phyloP scores from a whole-genome alignment of 2,329 filamentous ascomycete genomes.

The Microdochium trichocladiopsis region DNA sequence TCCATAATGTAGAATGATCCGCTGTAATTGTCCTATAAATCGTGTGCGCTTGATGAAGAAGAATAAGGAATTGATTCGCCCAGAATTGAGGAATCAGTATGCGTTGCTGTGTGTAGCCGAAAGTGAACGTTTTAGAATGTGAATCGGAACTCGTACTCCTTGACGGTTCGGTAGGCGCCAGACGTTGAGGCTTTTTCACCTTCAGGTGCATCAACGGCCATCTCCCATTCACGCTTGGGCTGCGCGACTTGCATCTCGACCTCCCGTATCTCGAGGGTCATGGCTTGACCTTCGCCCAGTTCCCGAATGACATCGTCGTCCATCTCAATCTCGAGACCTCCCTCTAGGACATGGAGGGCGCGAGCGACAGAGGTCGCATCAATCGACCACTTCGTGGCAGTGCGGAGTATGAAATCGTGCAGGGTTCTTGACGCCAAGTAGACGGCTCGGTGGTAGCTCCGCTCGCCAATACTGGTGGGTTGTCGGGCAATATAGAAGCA shows the following conservation, averaged over 20 bases:
- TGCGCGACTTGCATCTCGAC: slow-evolving; percentile 25
- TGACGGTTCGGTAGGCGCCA: slow-evolving; percentile 19
- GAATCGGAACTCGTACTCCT: slow-evolving; percentile 37
- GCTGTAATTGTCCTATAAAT: neutral
- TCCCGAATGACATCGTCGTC: slow-evolving; percentile 86
- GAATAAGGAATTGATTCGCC: neutral
- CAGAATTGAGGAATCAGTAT: neutral
- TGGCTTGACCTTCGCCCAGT: slow-evolving; percentile 85
- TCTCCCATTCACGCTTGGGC: slow-evolving; percentile 54
- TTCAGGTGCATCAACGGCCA: slow-evolving; percentile 44
- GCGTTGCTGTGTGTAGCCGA: neutral
- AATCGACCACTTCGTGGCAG: slow-evolving; percentile 75
- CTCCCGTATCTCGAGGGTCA: slow-evolving; percentile 63
- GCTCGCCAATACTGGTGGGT: slow-evolving; percentile 38
- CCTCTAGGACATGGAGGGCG: slow-evolving; percentile 64
- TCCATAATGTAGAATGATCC: neutral
- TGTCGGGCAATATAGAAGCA: slow-evolving; percentile 74
- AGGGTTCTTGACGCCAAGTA: slow-evolving; percentile 76
- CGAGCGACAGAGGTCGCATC: slow-evolving; percentile 66
- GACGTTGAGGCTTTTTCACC: slow-evolving; percentile 23
- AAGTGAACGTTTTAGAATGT: slow-evolving; percentile 27
- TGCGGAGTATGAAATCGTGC: slow-evolving; percentile 63
- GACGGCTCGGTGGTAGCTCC: slow-evolving; percentile 72
- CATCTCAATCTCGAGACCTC: slow-evolving; percentile 75
- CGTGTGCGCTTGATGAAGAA: neutral